Evolutionary conservation across 2,329 filamentous ascomycete species (phyloP), one percentile per base, ranked within the genome.

Genomic region (Cytospora piceicola): DNA sequence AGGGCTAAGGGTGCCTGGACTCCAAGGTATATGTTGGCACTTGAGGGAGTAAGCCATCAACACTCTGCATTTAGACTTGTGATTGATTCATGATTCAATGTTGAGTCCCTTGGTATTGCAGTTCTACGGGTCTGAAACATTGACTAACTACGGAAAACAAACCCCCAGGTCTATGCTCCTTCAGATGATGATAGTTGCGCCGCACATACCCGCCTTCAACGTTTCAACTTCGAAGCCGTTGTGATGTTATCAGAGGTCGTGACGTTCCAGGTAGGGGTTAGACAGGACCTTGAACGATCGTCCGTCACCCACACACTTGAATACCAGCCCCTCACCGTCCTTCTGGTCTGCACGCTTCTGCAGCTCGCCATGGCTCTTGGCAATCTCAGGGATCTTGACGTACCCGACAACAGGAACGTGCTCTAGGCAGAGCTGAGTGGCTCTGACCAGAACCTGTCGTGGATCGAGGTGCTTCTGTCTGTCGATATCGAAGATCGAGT

Each of bases 401-500:
- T 75, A 75, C 0, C 73, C 71, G 3, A 69, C n/a, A 2, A 75
- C 71, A 5, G 70, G 69, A 17, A 78, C 78, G 58, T 79, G 77
- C 54, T 70, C 59, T 14, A 79, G 63, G 3, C 72, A 70, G 1
- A 76, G 63, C n/a, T 66, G 39, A 20, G 57, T 53, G 5, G 73
- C 72, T 61, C 75, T 74, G 9, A 27, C 22, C 64, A 76, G 71
- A 12, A 75, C 74, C 15, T 68, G 65, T 4, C 67, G 64, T 2
- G 76, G 75, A 1, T 70, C 14, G 53, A 76, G 63, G 54, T 76
- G 73, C 24, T 63, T 66, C 49, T 73, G 70, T 34, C 63, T 54
- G 34, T 74, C 72, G 9, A 78, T 71, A 61, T 79, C 75, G 64
- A 71, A 73, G 14, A 77, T 67, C 7, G 72, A 64, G 53, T 73